Conservation (phyloP, 805 yeast species). For the Kregervanrija pseudodelftensis region DNA sequence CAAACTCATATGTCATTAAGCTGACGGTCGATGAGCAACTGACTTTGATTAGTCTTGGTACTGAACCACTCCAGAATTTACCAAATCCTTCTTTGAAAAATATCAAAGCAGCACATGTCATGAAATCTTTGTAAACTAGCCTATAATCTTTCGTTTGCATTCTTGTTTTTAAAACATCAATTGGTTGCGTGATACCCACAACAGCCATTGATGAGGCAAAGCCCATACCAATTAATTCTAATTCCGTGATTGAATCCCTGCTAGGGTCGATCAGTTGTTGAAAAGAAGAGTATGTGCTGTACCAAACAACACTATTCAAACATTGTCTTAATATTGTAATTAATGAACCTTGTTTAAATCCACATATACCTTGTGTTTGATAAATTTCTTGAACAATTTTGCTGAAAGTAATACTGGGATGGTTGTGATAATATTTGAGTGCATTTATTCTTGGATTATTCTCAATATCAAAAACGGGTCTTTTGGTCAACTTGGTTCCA, state of each 20-base stretch:
- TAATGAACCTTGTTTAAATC: conserved; percentile 74
- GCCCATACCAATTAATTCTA: conserved; percentile 38
- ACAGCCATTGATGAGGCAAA: conserved; percentile 65
- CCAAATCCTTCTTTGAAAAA: conserved; percentile 39
- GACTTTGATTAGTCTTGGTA: conserved; percentile 64
- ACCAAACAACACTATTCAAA: conserved; percentile 72
- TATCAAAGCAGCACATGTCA: conserved; percentile 46
- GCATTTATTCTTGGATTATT: conserved; percentile 11
- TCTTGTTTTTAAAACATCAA: conserved; percentile 81
- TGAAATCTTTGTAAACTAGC: conserved; percentile 49
- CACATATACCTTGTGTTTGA: conserved; percentile 60
- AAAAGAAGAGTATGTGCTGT: conserved; percentile 72
- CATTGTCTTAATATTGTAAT: conserved; percentile 82
- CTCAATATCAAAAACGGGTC: conserved; percentile 1
- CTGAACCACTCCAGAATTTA: conserved; percentile 52
- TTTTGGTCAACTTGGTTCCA: conserved; percentile 3
- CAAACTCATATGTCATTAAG: conserved; percentile 52
- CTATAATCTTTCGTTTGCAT: conserved; percentile 74
- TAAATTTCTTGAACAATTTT: conserved; percentile 61
- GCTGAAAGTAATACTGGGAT: conserved; percentile 47
- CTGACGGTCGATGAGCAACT: conserved; percentile 67
- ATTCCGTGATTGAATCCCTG: conserved; percentile 33
- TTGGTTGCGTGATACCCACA: conserved; percentile 75
- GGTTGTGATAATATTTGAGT: conserved; percentile 34
- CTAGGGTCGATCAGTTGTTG: conserved; percentile 63